Evolutionary conservation across 148 eudicot species (phyloP).

Genomic region (Rhododendron henanense): DNA sequence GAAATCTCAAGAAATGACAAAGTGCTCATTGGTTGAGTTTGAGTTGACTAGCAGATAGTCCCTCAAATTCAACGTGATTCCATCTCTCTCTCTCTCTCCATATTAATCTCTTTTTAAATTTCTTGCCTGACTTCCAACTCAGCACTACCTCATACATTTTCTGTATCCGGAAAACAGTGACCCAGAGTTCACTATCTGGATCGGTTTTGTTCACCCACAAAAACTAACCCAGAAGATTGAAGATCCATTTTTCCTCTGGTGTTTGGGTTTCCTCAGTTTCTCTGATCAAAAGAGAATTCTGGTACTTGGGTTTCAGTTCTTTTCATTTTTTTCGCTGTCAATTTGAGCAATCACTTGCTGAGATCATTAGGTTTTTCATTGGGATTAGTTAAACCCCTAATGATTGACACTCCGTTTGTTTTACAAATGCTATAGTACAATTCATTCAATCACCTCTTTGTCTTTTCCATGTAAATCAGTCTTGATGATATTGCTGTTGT

Average conservation of each 20-base stretch:
- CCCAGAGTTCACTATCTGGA: background rate
- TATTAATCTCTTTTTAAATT: background rate
- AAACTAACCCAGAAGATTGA: background rate
- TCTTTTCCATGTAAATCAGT: background rate
- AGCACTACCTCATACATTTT: background rate
- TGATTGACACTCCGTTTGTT: background rate
- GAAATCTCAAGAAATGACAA: background rate
- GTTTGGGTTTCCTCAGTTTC: background rate
- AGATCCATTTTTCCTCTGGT: background rate
- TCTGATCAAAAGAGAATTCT: background rate
- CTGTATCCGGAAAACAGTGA: background rate
- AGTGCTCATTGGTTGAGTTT: background rate
- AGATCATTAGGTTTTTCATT: background rate
- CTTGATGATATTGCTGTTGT: background rate
- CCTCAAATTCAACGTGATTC: background rate
- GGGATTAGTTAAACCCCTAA: background rate
- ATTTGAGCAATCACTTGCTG: background rate
- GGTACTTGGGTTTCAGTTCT: constrained; percentile 7
- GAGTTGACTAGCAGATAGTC: constrained; percentile 10
- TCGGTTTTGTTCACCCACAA: background rate
- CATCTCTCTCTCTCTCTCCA: background rate
- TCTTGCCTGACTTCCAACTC: background rate
- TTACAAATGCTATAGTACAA: background rate
- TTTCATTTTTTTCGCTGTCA: background rate
- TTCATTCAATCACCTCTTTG: background rate